Evolutionary conservation across 2,329 filamentous ascomycete species (phyloP).

Genomic region (Sporothrix phasma): DNA sequence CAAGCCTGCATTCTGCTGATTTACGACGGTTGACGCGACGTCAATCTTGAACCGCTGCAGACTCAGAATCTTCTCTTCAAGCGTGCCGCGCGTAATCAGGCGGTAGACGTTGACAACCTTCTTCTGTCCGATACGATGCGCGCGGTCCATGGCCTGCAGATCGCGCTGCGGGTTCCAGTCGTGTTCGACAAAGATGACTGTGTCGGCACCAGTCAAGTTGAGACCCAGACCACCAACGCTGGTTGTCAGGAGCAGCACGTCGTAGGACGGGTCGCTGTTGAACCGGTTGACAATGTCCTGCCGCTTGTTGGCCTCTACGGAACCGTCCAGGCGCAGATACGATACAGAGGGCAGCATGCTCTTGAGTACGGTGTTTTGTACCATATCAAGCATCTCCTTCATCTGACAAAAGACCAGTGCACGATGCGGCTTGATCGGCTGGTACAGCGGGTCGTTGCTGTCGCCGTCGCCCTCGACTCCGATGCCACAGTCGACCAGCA

Average conservation of each 20-base stretch:
- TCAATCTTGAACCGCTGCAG: slow-evolving; percentile 99
- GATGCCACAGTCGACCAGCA: slow-evolving; percentile 97
- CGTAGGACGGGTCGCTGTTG: slow-evolving; percentile 94
- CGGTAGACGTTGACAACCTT: slow-evolving; percentile 99
- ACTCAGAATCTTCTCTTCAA: slow-evolving; percentile 97
- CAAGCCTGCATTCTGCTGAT: slow-evolving; percentile 94
- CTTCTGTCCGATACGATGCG: slow-evolving; percentile 97
- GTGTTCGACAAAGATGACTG: slow-evolving; percentile 98
- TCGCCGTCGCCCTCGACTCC: slow-evolving; percentile 61
- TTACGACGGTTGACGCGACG: slow-evolving; percentile 94
- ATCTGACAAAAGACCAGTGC: slow-evolving; percentile 98
- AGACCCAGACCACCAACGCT: slow-evolving; percentile 90
- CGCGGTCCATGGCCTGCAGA: slow-evolving; percentile 96
- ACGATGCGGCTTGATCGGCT: slow-evolving; percentile 90
- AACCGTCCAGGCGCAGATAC: slow-evolving; percentile 86
- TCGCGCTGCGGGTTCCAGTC: slow-evolving; percentile 99
- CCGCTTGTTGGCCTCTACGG: slow-evolving; percentile 82
- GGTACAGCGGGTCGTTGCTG: slow-evolving; percentile 49
- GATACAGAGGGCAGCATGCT: slow-evolving; percentile 87
- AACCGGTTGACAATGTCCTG: slow-evolving; percentile 99
- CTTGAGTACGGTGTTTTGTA: slow-evolving; percentile 85
- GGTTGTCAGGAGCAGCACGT: slow-evolving; percentile 86
- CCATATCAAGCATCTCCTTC: slow-evolving; percentile 99
- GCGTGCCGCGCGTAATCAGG: slow-evolving; percentile 84
- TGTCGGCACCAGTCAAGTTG: slow-evolving; percentile 93